Conservation (phyloP, 768 basidiomycete species). For the Suillus subaureus region DNA sequence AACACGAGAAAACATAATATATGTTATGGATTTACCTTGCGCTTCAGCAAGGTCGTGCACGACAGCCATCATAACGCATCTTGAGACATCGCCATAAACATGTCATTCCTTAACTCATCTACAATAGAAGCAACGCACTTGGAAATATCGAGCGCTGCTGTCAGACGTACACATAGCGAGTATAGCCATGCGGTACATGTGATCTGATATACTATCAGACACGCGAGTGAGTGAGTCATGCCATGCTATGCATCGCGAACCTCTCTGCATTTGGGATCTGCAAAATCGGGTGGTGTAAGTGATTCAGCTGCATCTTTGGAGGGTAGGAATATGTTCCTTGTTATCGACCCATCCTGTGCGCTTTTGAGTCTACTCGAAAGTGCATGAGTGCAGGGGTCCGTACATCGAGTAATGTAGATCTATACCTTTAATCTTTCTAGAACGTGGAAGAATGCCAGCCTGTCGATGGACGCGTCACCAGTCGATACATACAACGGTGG, state of each 20-base stretch:
- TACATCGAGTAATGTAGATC: background rate
- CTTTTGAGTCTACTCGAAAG: conserved; percentile 77
- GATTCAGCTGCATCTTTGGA: conserved; percentile 10
- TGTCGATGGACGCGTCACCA: conserved; percentile 61
- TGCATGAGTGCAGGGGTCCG: conserved; percentile 2
- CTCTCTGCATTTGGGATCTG: conserved; percentile 87
- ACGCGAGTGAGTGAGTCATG: conserved; percentile 2
- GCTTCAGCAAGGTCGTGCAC: conserved; percentile 98
- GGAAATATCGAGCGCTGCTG: conserved; percentile 63
- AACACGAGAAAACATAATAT: too few species aligned
- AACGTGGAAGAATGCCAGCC: conserved; percentile 88
- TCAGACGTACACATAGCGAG: conserved; percentile 88
- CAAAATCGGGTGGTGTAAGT: background rate
- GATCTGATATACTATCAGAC: conserved; percentile 78
- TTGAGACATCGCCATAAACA: conserved; percentile 23
- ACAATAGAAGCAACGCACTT: conserved; percentile 51
- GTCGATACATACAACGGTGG: conserved; percentile 59
- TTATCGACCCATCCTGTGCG: conserved; percentile 94
- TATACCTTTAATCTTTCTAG: conserved; percentile 87
- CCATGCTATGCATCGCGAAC: conserved; percentile 35
- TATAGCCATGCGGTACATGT: conserved; percentile 98
- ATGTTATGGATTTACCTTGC: conserved; percentile 56
- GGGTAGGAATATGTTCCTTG: conserved; percentile 35
- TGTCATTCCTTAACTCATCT: background rate
- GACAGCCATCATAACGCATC: conserved; percentile 86